Base-by-base conservation (phyloP, 1,139 yeast genomes). In the Suhomyces bolitotheri region DNA sequence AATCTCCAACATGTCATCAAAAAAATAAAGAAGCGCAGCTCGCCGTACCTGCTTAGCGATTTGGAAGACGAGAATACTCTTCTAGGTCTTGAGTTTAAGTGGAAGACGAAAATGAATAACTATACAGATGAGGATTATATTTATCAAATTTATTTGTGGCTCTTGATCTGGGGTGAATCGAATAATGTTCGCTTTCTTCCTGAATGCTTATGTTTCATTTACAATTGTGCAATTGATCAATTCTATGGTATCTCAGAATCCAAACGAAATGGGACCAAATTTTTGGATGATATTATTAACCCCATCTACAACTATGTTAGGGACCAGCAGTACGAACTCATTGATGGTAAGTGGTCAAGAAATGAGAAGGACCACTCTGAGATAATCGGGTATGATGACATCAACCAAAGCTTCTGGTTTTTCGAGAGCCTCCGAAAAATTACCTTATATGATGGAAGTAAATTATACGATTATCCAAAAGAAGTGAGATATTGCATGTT, bases 331-430 rank as follows among this genome's bases (percentile, higher is more conserved):
- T 71, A 63, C 40, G 59, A 58, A 21, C 27, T 48, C 1, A 44
- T 53, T 6, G 67, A 67, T 23, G 77, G 71, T 0, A 47, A 51
- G 3, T 73, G 73, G 64, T 54, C 68, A 2, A 70, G 73, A 42
- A 67, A 68, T 25, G 81, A 75, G 35, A 73, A 68, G 33, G 96
- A 88, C 53, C 96, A 88, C 52, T 66, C 73, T 40, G 64, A 71
- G 25, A 73, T 80, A 2, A 80, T 88, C 43, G 96, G 96, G 0
- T 88, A 88, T 52, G 96, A 88, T 56, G 96, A 88, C 54, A 70
- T 86, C 34, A 88, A 88, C 55, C 96, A 84, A 53, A 66, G 83
- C 15, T 88, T 88, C 53, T 88, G 96, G 96, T 80, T 80, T 46
- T 73, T 77, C 0, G 73, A 77, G 38, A 87, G 88, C 0, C 58